Conservation (phyloP, 2,329 filamentous ascomycete genomes). For the Didymosphaeria variabile region DNA sequence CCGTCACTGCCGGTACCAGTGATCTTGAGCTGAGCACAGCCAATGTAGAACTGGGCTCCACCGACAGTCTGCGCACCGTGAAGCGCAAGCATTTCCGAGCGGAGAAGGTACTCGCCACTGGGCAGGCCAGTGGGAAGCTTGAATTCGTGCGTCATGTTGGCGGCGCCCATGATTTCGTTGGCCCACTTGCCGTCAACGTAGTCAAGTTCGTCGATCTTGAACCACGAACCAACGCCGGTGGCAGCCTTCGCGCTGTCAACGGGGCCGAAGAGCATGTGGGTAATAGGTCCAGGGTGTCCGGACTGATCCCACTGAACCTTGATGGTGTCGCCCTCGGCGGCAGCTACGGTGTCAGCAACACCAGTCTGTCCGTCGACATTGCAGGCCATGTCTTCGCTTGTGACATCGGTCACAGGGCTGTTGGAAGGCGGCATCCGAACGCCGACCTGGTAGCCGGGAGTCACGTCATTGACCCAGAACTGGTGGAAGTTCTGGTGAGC, state of each 20-base stretch:
- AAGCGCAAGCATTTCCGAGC: constrained; percentile 58
- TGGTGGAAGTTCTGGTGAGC: constrained; percentile 46
- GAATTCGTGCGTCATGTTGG: constrained; percentile 49
- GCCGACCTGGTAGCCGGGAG: constrained; percentile 42
- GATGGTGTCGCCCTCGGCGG: constrained; percentile 42
- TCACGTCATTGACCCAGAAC: constrained; percentile 41
- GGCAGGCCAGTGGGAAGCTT: constrained; percentile 52
- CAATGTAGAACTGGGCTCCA: constrained; percentile 58
- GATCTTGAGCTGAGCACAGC: constrained; percentile 58
- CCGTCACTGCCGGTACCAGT: constrained; percentile 48
- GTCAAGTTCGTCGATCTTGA: constrained; percentile 49
- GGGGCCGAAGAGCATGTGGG: constrained; percentile 46
- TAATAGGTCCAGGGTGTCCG: constrained; percentile 46
- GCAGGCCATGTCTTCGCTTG: constrained; percentile 45
- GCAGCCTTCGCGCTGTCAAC: constrained; percentile 64
- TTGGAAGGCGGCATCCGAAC: constrained; percentile 47
- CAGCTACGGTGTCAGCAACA: constrained; percentile 40
- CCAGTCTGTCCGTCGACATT: constrained; percentile 38
- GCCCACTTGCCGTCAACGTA: constrained; percentile 42
- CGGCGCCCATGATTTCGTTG: constrained; percentile 48
- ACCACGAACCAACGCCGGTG: constrained; percentile 46
- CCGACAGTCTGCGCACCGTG: constrained; percentile 49
- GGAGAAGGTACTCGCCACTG: constrained; percentile 52
- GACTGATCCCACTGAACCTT: constrained; percentile 47
- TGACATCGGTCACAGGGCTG: constrained; percentile 45